Conservation (phyloP, 805 yeast genomes). For the Lipomyces lipofer region DNA sequence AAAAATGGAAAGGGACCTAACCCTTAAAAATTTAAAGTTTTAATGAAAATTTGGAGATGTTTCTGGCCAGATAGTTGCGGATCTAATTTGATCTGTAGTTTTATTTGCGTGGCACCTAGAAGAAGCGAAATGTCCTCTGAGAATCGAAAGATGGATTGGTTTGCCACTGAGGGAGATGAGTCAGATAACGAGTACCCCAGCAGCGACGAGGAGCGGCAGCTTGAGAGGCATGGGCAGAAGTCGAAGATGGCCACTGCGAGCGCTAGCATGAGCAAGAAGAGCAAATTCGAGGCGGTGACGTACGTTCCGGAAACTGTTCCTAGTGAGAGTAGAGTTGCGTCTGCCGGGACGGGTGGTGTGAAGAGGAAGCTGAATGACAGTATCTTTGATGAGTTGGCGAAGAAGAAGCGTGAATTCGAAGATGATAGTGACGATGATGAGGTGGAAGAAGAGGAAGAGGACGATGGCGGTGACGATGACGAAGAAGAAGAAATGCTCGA, state of each 20-base stretch:
- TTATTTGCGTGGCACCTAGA: too few relatives aligned
- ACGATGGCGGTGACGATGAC: conserved; percentile 23
- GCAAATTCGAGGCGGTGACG: too few relatives aligned
- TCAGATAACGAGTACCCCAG: conserved; percentile 34
- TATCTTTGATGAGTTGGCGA: neutral
- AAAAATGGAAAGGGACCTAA: too few relatives aligned
- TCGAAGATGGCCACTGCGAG: too few relatives aligned
- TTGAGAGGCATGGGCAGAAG: too few relatives aligned
- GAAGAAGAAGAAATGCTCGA: conserved; percentile 34
- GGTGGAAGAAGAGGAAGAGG: conserved; percentile 36
- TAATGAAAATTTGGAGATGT: too few relatives aligned
- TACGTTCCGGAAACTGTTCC: too few relatives aligned
- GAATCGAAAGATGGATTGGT: conserved; percentile 23
- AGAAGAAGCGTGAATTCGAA: conserved; percentile 33
- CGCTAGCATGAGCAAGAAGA: conserved; percentile 32
- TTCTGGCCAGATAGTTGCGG: too few relatives aligned
- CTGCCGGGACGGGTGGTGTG: neutral
- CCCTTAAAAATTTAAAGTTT: too few relatives aligned
- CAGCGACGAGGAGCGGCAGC: conserved; percentile 33
- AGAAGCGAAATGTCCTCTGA: conserved; percentile 4
- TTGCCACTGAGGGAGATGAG: conserved; percentile 31
- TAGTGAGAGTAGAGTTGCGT: conserved; percentile 7
- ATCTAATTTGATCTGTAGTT: too few relatives aligned
- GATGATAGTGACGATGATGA: conserved; percentile 34
- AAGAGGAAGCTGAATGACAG: conserved; percentile 9